Percentiles rank a stretch among this genome's conserved stretches.
These are phyloP conservation scores for Pilaira anomala DNA, from an alignment of 192 early-diverging fungal genomes.

Conservation along the genomic window DNA sequence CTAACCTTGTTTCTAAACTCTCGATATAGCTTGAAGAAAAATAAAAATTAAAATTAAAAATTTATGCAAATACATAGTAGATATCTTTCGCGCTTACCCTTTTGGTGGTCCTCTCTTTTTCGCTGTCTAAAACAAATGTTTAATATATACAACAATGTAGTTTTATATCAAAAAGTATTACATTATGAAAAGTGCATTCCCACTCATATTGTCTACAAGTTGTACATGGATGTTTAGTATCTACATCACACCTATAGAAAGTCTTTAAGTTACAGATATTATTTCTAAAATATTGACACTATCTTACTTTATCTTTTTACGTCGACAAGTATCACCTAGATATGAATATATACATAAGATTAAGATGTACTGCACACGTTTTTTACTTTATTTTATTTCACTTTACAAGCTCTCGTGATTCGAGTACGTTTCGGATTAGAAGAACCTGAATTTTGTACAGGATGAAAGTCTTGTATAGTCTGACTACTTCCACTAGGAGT, in stretches of 20 bases:
- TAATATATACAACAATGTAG: no score
- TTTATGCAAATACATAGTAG: neutral
- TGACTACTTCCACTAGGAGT: neutral
- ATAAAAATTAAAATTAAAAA: neutral
- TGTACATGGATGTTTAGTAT: constrained; percentile 22
- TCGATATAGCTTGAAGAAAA: constrained; percentile 29
- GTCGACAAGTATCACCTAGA: constrained; percentile 35
- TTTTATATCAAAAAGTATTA: no score
- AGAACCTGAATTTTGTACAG: no score
- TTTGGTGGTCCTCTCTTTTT: constrained; percentile 37
- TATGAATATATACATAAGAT: no score
- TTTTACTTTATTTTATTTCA: no score
- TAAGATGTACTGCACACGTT: no score
- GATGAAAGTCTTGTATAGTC: no score
- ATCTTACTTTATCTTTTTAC: constrained; percentile 35
- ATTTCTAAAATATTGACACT: neutral
- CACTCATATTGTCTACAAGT: constrained; percentile 34
- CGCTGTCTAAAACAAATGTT: constrained; percentile 8
- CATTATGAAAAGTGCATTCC: constrained; percentile 36
- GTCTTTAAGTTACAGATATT: no score
- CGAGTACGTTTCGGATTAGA: constrained; percentile 12
- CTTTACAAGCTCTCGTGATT: constrained; percentile 30
- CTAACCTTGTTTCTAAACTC: constrained; percentile 26
- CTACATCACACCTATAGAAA: constrained; percentile 34
- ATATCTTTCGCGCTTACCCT: constrained; percentile 18